Evolutionary conservation across 108 stramenopile genomes (phyloP), one percentile per base, ranked within the genome.

Genomic region (Fragilaria radians): DNA sequence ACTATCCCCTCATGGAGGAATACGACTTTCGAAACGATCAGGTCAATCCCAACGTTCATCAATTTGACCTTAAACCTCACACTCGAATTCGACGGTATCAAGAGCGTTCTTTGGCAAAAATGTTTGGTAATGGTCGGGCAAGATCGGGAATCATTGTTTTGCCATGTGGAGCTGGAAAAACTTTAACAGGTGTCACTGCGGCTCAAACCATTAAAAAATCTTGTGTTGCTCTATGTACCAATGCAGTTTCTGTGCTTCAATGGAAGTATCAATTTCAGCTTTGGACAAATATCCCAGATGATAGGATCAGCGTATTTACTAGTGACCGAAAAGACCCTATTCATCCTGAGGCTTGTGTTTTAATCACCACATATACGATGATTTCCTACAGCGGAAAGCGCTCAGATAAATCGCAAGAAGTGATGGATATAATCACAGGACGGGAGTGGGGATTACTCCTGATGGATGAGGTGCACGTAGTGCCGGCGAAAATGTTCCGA

Each of bases 111-210:
- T 60, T 92, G 59, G 87, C 86, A 36, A 92, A 92, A 64, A 98
- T 99, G 99, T 99, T 98, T 83, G 99, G 99, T 30, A 99, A 99
- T 60, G 99, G 99, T 4, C 91, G 97, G 0, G 97, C 99, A 7
- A 77, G 99, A 32, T 94, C 93, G 5, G 99, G 99, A 4, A 98
- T 98, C 56, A 98, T 98, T 61, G 98, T 99, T 4, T 78, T 99
- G n/a, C 98, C 98, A 1, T 99, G 99, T 70, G 97, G 97, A 22
- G 99, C 98, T 9, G 97, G 96, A 31, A 98, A 97, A 64, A 97
- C 97, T 1, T 65, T 99, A 57, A 98, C 97, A 14, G 99, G 97
- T 22, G 95, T 99, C 28, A 97, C 96, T 4, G 99, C 99, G 3
- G 96, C 95, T 4, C 93, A 92, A 57, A 99, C 99, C 22, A 94